These are phyloP conservation scores for Elaeis oleifera DNA, from an alignment of 202 grass and related monocot species.

Conservation along the genomic window DNA sequence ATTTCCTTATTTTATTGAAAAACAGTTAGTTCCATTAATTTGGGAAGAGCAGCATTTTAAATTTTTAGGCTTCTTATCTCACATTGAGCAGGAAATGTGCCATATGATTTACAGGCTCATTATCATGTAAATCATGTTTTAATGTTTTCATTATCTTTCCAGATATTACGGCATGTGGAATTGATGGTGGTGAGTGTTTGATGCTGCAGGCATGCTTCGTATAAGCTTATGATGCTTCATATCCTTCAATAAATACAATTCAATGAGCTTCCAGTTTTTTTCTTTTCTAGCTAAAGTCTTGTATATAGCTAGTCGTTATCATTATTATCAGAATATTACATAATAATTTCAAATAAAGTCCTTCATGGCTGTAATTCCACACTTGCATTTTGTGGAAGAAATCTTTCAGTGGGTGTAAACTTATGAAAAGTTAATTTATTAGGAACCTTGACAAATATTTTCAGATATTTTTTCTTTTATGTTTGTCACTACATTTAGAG, in stretches of 20 bases:
- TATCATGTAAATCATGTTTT: constrained; percentile 5
- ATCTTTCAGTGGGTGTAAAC: not conserved
- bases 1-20: too few species aligned
- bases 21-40: too few species aligned
- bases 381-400: not conserved
- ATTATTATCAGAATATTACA: not conserved
- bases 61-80: too few species aligned
- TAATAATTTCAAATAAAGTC: not conserved
- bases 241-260: constrained; percentile 38
- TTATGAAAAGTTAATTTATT: not conserved
- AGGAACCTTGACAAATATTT: constrained; percentile 27
- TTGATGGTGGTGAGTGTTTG: constrained; percentile 53
- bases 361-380: not conserved
- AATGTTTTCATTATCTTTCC: constrained; percentile 12
- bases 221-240: constrained; percentile 87
- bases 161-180: constrained; percentile 68
- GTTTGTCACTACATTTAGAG: constrained; percentile 57
- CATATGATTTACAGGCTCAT: not conserved
- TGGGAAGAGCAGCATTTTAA: too few species aligned
- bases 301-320: not conserved
- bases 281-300: not conserved
- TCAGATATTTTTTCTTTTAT: constrained; percentile 90
- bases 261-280: not conserved
- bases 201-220: constrained; percentile 59
- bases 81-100: not conserved